Conservation (phyloP, 1,284 basidiomycete species). For the Puccinia sorghi region DNA sequence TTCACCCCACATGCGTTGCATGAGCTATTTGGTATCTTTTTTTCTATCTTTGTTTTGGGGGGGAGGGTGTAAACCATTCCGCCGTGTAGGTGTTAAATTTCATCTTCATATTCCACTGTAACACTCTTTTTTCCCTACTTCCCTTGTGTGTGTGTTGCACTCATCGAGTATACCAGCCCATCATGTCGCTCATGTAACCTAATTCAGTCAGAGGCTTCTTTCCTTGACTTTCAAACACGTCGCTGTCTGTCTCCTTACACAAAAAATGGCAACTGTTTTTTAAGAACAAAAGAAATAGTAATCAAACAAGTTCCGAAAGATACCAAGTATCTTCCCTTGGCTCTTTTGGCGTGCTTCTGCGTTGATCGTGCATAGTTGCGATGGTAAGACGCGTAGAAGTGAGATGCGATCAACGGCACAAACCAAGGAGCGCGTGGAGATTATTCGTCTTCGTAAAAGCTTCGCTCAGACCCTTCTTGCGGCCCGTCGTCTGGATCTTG, state of each 20-base stretch:
- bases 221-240: neutral
- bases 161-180: neutral
- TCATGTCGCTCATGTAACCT: neutral
- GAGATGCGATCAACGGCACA: neutral
- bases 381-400: neutral
- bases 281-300: neutral
- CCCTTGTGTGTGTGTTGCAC: neutral
- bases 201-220: neutral
- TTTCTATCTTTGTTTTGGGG: neutral
- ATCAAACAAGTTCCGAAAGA: neutral
- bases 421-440: neutral
- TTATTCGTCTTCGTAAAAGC: constrained; percentile 48
- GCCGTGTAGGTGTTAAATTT: neutral
- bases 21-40: neutral
- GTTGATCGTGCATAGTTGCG: neutral
- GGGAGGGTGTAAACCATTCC: neutral
- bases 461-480: constrained; percentile 40
- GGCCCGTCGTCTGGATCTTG: neutral
- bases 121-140: neutral
- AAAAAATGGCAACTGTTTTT: too few species aligned
- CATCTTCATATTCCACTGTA: neutral
- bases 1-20: neutral
- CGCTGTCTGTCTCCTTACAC: too few species aligned
- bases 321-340: neutral
- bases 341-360: neutral